Evolutionary conservation across 2,329 filamentous ascomycete genomes (phyloP), one percentile per base, ranked within the genome.

Genomic region (Verticillium zaregamsianum): DNA sequence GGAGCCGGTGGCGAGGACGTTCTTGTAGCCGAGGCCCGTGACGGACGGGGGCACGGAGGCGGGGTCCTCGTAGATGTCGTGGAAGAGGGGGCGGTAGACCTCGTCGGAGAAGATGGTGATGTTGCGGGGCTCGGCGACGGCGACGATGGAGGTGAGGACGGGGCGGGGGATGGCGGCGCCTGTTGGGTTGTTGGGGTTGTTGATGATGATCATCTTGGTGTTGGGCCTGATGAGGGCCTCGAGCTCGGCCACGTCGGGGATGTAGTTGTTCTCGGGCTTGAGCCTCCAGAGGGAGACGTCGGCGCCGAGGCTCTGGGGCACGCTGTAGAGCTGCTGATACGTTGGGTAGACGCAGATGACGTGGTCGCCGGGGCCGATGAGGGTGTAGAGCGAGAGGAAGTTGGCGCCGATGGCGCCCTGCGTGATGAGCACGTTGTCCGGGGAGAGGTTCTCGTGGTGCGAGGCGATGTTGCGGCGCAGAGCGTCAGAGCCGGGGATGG

Each of bases 121-220:
- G 60, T 82, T 80, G 40, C 85, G 82, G 40, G 83, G 76, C 60
- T 80, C 77, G 3, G 91, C 90, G 60, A 93, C 75, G 3, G 83
- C 79, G 40, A 91, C 77, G 64, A 95, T 82, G 3, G 81, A 69
- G 60, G 85, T 73, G 1, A 96, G 79, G 14, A 86, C 80, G 1
- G 80, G 72, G 55, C 81, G 86, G 0, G 87, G 85, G 20, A 92
- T 87, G 3, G 89, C 82, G 11, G 87, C 85, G 6, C 92, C 91
- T 0, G 89, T 93, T 0, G 92, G 92, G 69, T 96, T 96, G 74
- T 93, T 91, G 1, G 92, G 91, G 69, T 93, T 95, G 74, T 89
- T 87, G 70, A 81, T 70, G 11, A 82, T 74, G 59, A 84, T 82
- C 75, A 84, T 79, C 77, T 89, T 91, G 2, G 89, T 91, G 68